Percentiles rank a stretch among this genome's conserved stretches.
These are phyloP conservation scores for Meira nashicola DNA, from an alignment of 1,284 basidiomycete species.

Conservation along the genomic window DNA sequence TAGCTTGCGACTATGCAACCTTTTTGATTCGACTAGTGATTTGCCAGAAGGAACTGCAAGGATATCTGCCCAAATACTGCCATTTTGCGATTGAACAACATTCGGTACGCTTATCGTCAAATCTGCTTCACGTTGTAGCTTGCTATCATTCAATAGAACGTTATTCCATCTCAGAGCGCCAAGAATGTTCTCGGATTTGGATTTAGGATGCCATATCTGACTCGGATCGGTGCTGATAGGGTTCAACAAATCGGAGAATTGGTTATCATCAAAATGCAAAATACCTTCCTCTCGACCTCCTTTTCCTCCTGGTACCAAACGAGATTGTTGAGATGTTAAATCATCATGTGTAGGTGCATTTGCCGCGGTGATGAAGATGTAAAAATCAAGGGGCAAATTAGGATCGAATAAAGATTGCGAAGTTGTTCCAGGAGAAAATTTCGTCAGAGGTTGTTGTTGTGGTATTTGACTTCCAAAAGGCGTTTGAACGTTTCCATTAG, in stretches of 20 bases:
- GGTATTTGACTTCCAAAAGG: background rate
- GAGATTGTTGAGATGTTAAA: conserved; percentile 26
- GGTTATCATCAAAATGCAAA: conserved; percentile 10
- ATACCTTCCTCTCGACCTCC: background rate
- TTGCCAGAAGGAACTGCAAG: conserved; percentile 61
- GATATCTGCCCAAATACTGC: conserved; percentile 69
- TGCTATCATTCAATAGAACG: conserved; percentile 22
- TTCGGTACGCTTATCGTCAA: conserved; percentile 22
- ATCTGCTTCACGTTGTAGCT: conserved; percentile 22
- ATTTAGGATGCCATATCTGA: background rate
- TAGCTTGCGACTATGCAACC: conserved; percentile 12
- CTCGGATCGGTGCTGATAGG: too few species aligned
- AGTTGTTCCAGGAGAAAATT: background rate
- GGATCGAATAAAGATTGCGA: conserved; percentile 20
- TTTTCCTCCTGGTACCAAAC: conserved; percentile 19
- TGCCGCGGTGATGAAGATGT: conserved; percentile 27
- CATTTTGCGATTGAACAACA: conserved; percentile 22
- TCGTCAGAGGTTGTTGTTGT: background rate
- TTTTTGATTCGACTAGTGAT: conserved; percentile 7
- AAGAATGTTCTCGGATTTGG: conserved; percentile 6
- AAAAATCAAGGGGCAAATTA: conserved; percentile 24
- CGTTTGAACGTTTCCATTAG: background rate
- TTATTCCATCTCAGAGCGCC: conserved; percentile 30
- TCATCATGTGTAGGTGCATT: conserved; percentile 16
- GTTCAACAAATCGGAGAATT: conserved; percentile 18